Conservation (phyloP, 768 basidiomycete genomes). For the Mycena epipterygia region DNA sequence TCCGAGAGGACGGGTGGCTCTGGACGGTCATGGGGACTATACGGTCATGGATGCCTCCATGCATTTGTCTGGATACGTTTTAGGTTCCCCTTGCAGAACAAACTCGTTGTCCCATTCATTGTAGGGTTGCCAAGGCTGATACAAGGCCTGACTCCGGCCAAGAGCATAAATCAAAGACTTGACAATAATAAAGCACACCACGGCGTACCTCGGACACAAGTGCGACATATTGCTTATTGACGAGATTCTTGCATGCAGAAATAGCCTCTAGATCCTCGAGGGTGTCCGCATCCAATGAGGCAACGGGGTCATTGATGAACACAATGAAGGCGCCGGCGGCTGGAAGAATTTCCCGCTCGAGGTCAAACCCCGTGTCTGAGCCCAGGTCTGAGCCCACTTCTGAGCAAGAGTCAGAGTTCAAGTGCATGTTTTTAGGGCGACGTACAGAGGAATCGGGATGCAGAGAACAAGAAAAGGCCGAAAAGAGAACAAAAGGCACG, state of each 20-base stretch:
- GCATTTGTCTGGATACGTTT: not conserved
- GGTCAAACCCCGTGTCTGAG: too few species aligned
- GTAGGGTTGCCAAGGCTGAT: conserved; percentile 7
- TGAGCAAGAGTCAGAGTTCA: too few species aligned
- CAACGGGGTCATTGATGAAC: conserved; percentile 18
- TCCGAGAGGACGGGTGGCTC: conserved; percentile 19
- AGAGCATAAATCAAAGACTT: not conserved
- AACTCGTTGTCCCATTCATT: conserved; percentile 10
- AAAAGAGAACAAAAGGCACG: too few species aligned
- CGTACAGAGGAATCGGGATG: too few species aligned
- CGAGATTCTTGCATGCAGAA: conserved; percentile 15
- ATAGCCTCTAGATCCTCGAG: conserved; percentile 1
- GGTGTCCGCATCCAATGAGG: not conserved
- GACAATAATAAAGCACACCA: not conserved
- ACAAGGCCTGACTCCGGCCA: not conserved
- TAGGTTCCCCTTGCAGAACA: conserved; percentile 18
- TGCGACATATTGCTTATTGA: conserved; percentile 20
- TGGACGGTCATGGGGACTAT: conserved; percentile 19
- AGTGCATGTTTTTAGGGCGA: too few species aligned
- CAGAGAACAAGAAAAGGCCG: too few species aligned
- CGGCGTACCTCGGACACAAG: conserved; percentile 12
- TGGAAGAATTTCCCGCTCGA: conserved; percentile 17
- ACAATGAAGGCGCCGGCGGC: conserved; percentile 13
- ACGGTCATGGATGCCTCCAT: conserved; percentile 27
- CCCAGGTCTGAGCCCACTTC: too few species aligned